Base-by-base conservation (phyloP, 306 rosid genomes). In the Crotalaria pallida region DNA sequence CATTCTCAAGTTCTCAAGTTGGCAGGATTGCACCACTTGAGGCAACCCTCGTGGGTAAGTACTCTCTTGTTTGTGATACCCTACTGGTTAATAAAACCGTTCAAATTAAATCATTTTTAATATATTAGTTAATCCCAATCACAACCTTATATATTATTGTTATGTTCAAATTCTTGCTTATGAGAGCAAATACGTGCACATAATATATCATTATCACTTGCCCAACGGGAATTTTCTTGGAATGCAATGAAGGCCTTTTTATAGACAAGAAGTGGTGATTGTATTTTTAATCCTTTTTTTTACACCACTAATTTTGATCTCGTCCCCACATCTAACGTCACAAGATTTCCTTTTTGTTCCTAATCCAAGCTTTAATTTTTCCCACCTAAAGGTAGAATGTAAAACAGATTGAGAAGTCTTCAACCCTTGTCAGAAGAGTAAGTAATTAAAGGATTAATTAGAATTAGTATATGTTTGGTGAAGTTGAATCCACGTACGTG, bases 191-290 rank as follows among this genome's bases (percentile, higher is more conserved):
- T 34, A 8, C 8, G 10, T 1, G 2, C 41, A 34, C 1, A 33
- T 8, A 34, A 4, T 38, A 1, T 38, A 38, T 38, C 13, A 63
- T 34, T 7, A 23, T 69, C 67, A 7, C 47, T 71, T 44, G 13
- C 50, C 50, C 49, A 58, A 71, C 58, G 59, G 31, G 68, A 44
- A 19, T 15, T 71, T 71, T 11, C 34, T 10, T 57, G 58, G 48
- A 58, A 44, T 34, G 70, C 69, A 34, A 73, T 21, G 53, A 21
- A 3, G 18, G 29, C 9, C 11, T 49, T 41, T 19, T 27, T 73
- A 61, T 40, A 50, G 70, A 73, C 77, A 73, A 19, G n/a, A n/a
- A n/a, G n/a, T n/a, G n/a, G 33, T n/a, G 31, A 24, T 62, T 22
- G 33, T 12, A 51, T 24, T 18, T 51, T 19, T 50, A 49, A 61